Conservation (phyloP, 2,329 filamentous ascomycete genomes). For the Pseudohalonectria lignicola region DNA sequence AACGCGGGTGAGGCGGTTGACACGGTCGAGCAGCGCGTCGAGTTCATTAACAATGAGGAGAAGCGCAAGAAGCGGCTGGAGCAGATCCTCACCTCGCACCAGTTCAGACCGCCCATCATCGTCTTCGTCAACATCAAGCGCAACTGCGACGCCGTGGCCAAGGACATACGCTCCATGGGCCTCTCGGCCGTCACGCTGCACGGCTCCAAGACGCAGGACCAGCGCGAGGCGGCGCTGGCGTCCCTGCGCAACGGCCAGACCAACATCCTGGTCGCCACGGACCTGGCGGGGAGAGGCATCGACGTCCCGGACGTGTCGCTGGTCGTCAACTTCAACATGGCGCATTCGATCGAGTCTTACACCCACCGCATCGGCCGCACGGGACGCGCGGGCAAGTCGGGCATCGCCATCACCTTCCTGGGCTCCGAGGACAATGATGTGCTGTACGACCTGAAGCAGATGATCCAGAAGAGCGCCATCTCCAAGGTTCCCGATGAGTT, state of each 20-base stretch:
- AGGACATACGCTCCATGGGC: conserved; percentile 90
- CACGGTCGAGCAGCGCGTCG: conserved; percentile 93
- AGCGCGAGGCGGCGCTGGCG: conserved; percentile 84
- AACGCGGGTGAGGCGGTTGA: conserved; percentile 94
- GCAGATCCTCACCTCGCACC: conserved; percentile 72
- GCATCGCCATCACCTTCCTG: conserved; percentile 92
- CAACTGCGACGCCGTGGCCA: conserved; percentile 90
- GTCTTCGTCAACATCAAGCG: conserved; percentile 99
- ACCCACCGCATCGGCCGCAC: conserved; percentile 96
- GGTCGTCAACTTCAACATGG: conserved; percentile 99
- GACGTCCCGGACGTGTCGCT: conserved; percentile 90
- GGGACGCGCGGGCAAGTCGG: conserved; percentile 91
- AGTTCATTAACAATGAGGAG: conserved; percentile 84
- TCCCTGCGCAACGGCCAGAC: conserved; percentile 72
- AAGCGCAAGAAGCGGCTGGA: conserved; percentile 92
- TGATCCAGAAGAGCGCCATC: conserved; percentile 82
- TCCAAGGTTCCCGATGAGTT: conserved; percentile 87
- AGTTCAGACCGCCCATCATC: conserved; percentile 85
- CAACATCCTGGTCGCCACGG: conserved; percentile 88
- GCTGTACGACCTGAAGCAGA: conserved; percentile 91
- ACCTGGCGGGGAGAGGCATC: conserved; percentile 93
- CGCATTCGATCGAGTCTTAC: conserved; percentile 82
- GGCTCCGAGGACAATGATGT: conserved; percentile 83
- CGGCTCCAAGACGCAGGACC: conserved; percentile 93
- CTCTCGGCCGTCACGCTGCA: conserved; percentile 85